These are phyloP conservation scores for Amniculicola lignicola DNA, from an alignment of 495 filamentous ascomycete genomes.

Conservation along the genomic window DNA sequence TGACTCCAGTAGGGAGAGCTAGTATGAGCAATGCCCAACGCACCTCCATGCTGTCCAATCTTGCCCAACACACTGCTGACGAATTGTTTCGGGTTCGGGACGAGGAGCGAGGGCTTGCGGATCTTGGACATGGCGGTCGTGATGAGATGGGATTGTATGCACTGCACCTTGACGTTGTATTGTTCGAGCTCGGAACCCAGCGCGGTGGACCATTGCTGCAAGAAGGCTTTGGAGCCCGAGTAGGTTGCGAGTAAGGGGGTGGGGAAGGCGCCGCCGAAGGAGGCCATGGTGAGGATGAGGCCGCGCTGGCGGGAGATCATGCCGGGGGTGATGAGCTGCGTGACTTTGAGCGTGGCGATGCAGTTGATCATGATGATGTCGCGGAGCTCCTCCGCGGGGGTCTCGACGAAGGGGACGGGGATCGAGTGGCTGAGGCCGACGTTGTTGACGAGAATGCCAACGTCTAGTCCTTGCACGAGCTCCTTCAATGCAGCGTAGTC, in stretches of 20 bases:
- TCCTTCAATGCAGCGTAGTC: constrained; percentile 72
- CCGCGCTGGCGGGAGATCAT: constrained; percentile 81
- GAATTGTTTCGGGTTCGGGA: constrained; percentile 79
- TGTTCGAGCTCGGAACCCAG: constrained; percentile 78
- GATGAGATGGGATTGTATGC: constrained; percentile 87
- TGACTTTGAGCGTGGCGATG: constrained; percentile 79
- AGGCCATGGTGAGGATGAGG: constrained; percentile 95
- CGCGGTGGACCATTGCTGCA: constrained; percentile 91
- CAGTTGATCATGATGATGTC: constrained; percentile 96
- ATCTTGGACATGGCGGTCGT: constrained; percentile 96
- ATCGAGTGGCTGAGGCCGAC: constrained; percentile 92
- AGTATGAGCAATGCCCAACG: constrained; percentile 69
- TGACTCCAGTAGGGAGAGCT: constrained; percentile 94
- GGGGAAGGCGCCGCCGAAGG: constrained; percentile 84
- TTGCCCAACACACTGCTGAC: constrained; percentile 75
- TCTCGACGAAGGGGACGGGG: constrained; percentile 82
- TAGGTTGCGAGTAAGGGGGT: constrained; percentile 94
- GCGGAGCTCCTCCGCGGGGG: constrained; percentile 70
- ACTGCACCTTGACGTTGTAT: constrained; percentile 75
- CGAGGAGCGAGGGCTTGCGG: constrained; percentile 65
- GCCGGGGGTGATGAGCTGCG: constrained; percentile 76
- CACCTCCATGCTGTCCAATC: constrained; percentile 74
- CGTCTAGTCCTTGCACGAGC: constrained; percentile 67
- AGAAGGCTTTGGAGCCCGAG: constrained; percentile 95
- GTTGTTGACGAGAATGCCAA: constrained; percentile 93